Evolutionary conservation across 805 yeast species (phyloP), one percentile per base, ranked within the genome.

Genomic region (Suhomyces prunicola): DNA sequence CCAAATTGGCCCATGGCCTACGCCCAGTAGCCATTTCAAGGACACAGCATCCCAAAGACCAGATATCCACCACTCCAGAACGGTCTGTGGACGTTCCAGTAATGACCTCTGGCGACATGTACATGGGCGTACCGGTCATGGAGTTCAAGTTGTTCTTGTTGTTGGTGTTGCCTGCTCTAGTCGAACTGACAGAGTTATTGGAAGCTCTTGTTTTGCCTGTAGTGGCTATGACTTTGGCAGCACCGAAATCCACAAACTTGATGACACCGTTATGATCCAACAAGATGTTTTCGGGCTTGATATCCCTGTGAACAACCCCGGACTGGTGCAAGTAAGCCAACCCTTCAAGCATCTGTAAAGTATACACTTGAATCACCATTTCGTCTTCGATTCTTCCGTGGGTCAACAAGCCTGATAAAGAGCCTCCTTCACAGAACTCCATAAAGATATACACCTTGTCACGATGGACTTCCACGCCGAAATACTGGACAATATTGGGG

Each of bases 361-460:
- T 84, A 66, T 92, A 93, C 27, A 92, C 87, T 67, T 91, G 97
- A 29, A 90, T 85, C 6, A 94, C 94, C 69, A 88, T 80, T 66
- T 94, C 99, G 69, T 94, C 98, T 66, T 91, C 97, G 61, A 94
- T 91, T 55, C 97, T 76, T 8, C 99, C 98, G 66, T 91, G 94
- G 53, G 89, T 91, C 55, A 94, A 76, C 46, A 92, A 72, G 6
- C 88, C 83, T 0, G 97, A 90, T 53, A 94, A 75, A 0, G 98
- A 92, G 1, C 98, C 98, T 40, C 97, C 92, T 61, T 92, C 96
- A 74, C 99, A 94, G 71, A 82, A 92, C 70, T 94, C 99, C 99
- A 94, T 94, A 68, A 94, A 94, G 31, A 94, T 86, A 67, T 90
- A 92, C 15, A 94, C 97, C 57, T 89, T 84, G 68, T 94, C 98